These are phyloP conservation scores for Ajuga chamaepitys DNA, from an alignment of 257 asterid species.

Conservation along the genomic window DNA sequence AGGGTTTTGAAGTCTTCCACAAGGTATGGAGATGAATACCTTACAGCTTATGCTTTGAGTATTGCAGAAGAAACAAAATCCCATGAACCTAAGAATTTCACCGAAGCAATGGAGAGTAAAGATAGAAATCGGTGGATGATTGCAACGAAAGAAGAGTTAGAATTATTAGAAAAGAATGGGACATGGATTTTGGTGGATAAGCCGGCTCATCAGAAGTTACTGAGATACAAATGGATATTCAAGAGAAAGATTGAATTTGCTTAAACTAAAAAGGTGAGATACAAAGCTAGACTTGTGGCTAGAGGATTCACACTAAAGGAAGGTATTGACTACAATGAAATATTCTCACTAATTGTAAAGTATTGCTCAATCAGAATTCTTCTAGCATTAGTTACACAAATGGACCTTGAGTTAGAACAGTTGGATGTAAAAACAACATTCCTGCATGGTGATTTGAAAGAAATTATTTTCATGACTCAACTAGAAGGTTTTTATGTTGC, in stretches of 20 bases:
- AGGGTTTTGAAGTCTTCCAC: no score
- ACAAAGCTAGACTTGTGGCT: neutral
- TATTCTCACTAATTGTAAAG: neutral
- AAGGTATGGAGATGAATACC: no score
- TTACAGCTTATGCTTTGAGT: no score
- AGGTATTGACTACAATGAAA: neutral
- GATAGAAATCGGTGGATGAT: neutral
- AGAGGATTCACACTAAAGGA: neutral
- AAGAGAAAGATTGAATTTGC: neutral
- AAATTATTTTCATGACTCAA: no score
- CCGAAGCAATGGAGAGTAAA: neutral
- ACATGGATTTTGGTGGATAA: neutral
- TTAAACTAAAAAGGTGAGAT: neutral
- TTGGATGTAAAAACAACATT: no score
- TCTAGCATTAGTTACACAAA: no score
- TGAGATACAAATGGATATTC: neutral
- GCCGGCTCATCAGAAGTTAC: neutral
- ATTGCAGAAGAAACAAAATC: no score
- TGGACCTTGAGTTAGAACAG: no score
- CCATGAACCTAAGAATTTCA: neutral
- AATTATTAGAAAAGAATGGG: neutral
- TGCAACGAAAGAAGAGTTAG: neutral
- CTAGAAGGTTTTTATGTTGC: no score
- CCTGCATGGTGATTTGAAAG: no score
- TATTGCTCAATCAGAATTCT: no score